Percentiles rank a stretch among this genome's conserved stretches.
phyloP scores from a whole-genome alignment of 2,329 filamentous ascomycete genomes.

The Esteya vermicola region DNA sequence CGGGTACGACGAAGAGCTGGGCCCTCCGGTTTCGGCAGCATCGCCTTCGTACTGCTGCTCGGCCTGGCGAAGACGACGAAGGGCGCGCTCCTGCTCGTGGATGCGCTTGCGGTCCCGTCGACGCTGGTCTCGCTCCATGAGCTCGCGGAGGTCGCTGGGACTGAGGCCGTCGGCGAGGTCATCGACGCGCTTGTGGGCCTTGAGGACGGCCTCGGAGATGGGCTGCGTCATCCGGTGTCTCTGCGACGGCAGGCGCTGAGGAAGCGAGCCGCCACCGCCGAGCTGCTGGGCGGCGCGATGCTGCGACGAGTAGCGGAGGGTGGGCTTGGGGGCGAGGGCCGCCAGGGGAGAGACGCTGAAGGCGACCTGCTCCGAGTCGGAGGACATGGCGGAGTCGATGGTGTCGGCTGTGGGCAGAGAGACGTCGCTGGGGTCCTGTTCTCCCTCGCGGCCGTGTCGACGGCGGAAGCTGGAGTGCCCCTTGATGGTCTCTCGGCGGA shows the following conservation, averaged over 20 bases:
- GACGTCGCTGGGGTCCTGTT: conserved; percentile 53
- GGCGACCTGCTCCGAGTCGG: conserved; percentile 56
- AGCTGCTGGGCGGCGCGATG: conserved; percentile 41
- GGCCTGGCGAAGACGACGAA: conserved; percentile 49
- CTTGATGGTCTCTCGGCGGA: conserved; percentile 52
- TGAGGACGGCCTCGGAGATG: conserved; percentile 47
- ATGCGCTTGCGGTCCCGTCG: conserved; percentile 61
- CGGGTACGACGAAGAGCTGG: neutral
- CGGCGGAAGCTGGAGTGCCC: conserved; percentile 27
- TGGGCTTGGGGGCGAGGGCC: conserved; percentile 73
- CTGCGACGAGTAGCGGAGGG: conserved; percentile 58
- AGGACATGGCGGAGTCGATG: conserved; percentile 62
- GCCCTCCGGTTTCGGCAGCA: neutral
- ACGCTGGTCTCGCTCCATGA: conserved; percentile 80
- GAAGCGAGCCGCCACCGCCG: conserved; percentile 27
- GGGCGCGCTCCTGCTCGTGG: conserved; percentile 51
- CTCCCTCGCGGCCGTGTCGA: conserved; percentile 22
- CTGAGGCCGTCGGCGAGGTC: conserved; percentile 74
- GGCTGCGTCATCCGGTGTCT: conserved; percentile 35
- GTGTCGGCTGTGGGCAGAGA: conserved; percentile 64
- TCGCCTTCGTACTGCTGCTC: conserved; percentile 43
- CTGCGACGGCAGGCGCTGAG: conserved; percentile 33
- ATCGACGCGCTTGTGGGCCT: conserved; percentile 48
- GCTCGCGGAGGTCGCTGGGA: conserved; percentile 67
- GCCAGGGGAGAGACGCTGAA: conserved; percentile 72